Percentiles rank a stretch among this genome's conserved stretches.
These are phyloP conservation scores for Ganoderma sinense DNA, from an alignment of 1,284 basidiomycete genomes.

Conservation along the genomic window DNA sequence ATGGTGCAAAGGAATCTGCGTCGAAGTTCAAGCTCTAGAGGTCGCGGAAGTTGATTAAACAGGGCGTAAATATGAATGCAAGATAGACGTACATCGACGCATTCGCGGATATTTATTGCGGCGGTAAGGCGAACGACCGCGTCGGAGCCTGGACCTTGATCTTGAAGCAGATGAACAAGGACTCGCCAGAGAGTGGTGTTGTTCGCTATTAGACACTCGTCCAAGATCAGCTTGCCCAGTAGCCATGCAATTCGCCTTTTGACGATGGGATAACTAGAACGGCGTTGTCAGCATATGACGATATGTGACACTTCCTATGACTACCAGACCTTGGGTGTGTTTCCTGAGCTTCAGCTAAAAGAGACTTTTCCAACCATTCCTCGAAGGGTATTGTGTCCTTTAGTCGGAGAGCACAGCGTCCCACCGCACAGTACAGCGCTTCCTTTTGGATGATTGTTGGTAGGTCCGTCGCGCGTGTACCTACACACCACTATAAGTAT, in stretches of 20 bases:
- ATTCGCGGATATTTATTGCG: slow-evolving; percentile 77
- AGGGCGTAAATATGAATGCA: neutral
- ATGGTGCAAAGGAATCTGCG: slow-evolving; percentile 63
- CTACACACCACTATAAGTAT: slow-evolving; percentile 41
- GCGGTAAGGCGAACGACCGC: slow-evolving; percentile 86
- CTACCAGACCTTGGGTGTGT: slow-evolving; percentile 61
- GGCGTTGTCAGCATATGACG: neutral
- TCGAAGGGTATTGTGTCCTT: slow-evolving; percentile 71
- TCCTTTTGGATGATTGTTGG: slow-evolving; percentile 80
- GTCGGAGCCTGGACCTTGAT: slow-evolving; percentile 76
- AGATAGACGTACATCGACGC: slow-evolving; percentile 74
- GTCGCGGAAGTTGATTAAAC: neutral
- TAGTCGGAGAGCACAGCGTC: slow-evolving; percentile 79
- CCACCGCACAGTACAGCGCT: slow-evolving; percentile 88
- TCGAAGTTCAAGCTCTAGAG: slow-evolving; percentile 51
- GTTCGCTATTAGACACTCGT: slow-evolving; percentile 67
- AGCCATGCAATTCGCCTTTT: slow-evolving; percentile 92
- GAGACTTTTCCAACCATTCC: slow-evolving; percentile 67
- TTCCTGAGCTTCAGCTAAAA: slow-evolving; percentile 64
- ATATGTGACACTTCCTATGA: neutral
- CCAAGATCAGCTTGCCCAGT: slow-evolving; percentile 84
- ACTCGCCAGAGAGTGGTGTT: slow-evolving; percentile 81
- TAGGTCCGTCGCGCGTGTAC: slow-evolving; percentile 63
- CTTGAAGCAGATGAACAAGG: slow-evolving; percentile 75
- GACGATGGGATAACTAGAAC: slow-evolving; percentile 79